Evolutionary conservation across 2,329 filamentous ascomycete genomes (phyloP).

Genomic region (Colletotrichum destructivum): DNA sequence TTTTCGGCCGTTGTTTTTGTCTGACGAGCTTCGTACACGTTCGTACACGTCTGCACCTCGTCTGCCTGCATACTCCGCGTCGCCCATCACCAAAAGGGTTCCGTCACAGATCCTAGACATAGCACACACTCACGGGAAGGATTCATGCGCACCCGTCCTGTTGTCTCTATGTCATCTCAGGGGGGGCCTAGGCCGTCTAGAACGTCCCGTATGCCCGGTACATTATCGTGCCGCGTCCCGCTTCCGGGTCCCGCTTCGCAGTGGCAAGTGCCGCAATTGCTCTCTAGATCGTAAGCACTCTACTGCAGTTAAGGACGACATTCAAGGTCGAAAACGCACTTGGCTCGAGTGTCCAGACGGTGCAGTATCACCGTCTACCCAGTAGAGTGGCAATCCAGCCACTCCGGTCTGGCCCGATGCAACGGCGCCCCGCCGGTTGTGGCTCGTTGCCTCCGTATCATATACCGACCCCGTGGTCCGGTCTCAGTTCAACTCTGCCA

Average conservation of each 20-base stretch:
- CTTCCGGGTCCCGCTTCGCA: neutral
- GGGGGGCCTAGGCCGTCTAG: neutral
- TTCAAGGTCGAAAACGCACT: neutral
- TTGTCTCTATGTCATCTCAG: neutral
- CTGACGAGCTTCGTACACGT: conserved; percentile 6
- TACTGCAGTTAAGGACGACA: neutral
- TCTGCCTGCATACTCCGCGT: conserved; percentile 17
- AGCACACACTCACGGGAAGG: conserved; percentile 10
- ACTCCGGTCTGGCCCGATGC: conserved; percentile 8
- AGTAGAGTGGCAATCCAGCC: neutral
- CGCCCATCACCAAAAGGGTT: conserved; percentile 8
- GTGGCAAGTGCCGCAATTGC: conserved; percentile 10
- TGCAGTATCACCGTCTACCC: neutral
- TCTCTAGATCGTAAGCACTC: conserved; percentile 32
- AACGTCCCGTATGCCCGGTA: neutral
- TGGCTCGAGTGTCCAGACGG: no score
- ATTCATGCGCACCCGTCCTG: conserved; percentile 2
- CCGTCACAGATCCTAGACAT: conserved; percentile 5
- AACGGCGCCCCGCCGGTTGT: conserved; percentile 26
- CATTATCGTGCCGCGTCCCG: conserved; percentile 6
- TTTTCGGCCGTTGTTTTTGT: neutral
- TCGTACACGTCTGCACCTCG: conserved; percentile 15
- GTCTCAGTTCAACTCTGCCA: conserved; percentile 12
- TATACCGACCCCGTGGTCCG: conserved; percentile 3
- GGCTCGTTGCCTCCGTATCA: conserved; percentile 13